Evolutionary conservation across 768 basidiomycete species (phyloP).

Genomic region (Suillus placidus): DNA sequence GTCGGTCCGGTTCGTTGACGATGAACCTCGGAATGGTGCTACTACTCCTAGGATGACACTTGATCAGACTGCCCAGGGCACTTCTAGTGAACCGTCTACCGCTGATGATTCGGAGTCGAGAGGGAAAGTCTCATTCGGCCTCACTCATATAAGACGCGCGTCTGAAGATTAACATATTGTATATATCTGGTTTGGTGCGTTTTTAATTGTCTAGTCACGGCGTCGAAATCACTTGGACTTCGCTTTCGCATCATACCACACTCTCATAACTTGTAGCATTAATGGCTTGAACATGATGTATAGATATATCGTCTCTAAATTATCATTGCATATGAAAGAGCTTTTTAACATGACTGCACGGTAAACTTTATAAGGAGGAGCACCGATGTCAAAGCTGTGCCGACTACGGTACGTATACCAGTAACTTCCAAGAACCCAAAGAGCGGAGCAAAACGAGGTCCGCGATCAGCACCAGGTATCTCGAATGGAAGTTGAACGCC

Average conservation of each 20-base stretch:
- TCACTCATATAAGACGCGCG: slow-evolving; percentile 13
- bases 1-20: slow-evolving; percentile 52
- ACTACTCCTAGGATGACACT: slow-evolving; percentile 23
- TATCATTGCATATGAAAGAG: not conserved
- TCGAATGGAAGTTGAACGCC: slow-evolving; percentile 45
- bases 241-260: not conserved
- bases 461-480: slow-evolving; percentile 42
- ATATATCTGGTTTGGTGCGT: not conserved
- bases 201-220: not conserved
- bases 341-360: not conserved
- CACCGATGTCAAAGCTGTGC: slow-evolving; percentile 25
- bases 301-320: not conserved
- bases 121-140: slow-evolving; percentile 25
- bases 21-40: slow-evolving; percentile 25
- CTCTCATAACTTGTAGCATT: not conserved
- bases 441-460: slow-evolving; percentile 24
- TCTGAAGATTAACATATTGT: not conserved
- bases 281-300: slow-evolving; percentile 5
- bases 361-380: slow-evolving; percentile 4
- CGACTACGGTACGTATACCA: slow-evolving; percentile 36
- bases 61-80: slow-evolving; percentile 25
- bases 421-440: slow-evolving; percentile 45
- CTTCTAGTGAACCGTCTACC: slow-evolving; percentile 13
- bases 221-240: not conserved
- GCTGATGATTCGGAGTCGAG: slow-evolving; percentile 19